Evolutionary conservation across 2,329 filamentous ascomycete genomes (phyloP), one percentile per base, ranked within the genome.

Genomic region (Endothia cerciana): DNA sequence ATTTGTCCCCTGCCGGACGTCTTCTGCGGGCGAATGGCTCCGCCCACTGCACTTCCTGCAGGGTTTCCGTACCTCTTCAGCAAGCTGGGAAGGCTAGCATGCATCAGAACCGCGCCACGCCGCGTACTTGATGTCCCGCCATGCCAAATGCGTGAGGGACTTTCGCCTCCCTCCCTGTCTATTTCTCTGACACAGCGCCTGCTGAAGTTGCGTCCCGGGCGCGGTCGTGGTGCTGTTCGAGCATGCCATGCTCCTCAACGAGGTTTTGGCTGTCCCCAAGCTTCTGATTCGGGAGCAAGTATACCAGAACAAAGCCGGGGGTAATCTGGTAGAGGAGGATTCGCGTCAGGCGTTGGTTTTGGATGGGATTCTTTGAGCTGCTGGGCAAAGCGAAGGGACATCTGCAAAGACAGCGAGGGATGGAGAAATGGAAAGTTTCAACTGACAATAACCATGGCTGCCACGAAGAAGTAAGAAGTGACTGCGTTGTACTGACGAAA

Each of bases 381-480:
- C n/a, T n/a, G n/a, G n/a, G n/a, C n/a, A n/a, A n/a, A n/a, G n/a
- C n/a, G n/a, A n/a, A n/a, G n/a, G n/a, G n/a, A n/a, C n/a, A n/a
- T n/a, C n/a, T n/a, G n/a, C n/a, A n/a, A n/a, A n/a, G n/a, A 41
- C 8, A n/a, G 41, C n/a, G 15, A 5, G 17, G 17, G 4, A 13
- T 7, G n/a, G 15, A 11, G 13, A 11, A 25, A 49, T 11, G 7
- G 10, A 49, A 49, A n/a, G 28, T 33, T 33, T 33, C 11, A 19
- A 53, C 49, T 53, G 49, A 53, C 49, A 19, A 62, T 63, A 11
- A 62, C 60, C 41, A 65, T 43, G 25, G 64, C 64, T 25, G 64
- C 64, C 19, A 65, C 62, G 15, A 63, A 56, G 25, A 66, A 63
- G 36, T 66, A 66, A n/a, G 60, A 59, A 0, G 60, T 66, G 40